Percentiles rank a stretch among this genome's conserved stretches.
Evolutionary conservation across 176 grass and related monocot species (phyloP).

Genomic region (Ensete glaucum): DNA sequence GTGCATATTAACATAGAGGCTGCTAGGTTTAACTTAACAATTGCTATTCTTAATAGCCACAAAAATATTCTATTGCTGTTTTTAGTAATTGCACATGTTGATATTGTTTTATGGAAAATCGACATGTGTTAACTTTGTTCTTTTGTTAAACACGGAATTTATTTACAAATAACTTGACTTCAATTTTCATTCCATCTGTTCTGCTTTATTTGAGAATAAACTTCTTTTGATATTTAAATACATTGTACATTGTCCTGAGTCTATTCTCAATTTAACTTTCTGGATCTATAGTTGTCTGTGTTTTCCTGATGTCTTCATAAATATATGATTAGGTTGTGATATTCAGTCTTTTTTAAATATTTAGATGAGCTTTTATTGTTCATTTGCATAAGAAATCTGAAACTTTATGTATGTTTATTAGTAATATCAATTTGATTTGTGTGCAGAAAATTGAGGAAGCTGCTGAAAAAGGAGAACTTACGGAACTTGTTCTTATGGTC

Average conservation of each 20-base stretch:
- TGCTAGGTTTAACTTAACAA: not conserved
- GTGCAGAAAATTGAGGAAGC: slow-evolving; percentile 80
- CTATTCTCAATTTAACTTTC: not conserved
- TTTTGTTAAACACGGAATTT: not conserved
- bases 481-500: slow-evolving; percentile 83
- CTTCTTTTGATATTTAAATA: not conserved
- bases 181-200: not conserved
- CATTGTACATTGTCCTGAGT: not conserved
- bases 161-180: not conserved
- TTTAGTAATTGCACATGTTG: not conserved
- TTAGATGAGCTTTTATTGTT: not conserved
- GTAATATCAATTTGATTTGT: not conserved
- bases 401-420: not conserved
- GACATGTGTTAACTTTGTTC: not conserved
- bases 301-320: not conserved
- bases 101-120: not conserved
- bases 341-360: not conserved
- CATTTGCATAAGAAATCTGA: not conserved
- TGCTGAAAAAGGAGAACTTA: slow-evolving; percentile 87
- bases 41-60: not conserved
- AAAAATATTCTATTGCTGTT: not conserved
- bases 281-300: not conserved
- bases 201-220: not conserved
- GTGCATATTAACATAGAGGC: not conserved
- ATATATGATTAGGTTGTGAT: not conserved